Evolutionary conservation across 371 early-diverging fungal genomes (phyloP).

Genomic region (Agmasoma carcini): DNA sequence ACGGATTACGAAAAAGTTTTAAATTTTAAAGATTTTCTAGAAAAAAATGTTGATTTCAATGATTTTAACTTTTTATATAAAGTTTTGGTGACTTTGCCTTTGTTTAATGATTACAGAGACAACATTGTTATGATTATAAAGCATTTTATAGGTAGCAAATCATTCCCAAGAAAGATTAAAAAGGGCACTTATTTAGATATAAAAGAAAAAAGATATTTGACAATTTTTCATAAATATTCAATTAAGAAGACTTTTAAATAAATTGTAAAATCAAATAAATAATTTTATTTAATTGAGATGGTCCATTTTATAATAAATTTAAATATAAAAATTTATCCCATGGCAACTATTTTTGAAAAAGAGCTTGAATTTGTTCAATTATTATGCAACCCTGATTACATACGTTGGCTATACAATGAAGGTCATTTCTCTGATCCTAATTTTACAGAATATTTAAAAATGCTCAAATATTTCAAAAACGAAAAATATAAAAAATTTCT

Average conservation of each 20-base stretch:
- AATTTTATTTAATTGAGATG: background rate
- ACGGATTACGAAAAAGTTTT: background rate
- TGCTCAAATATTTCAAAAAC: conserved; percentile 48
- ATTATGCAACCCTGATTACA: conserved; percentile 53
- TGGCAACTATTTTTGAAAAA: conserved; percentile 35
- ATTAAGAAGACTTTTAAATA: background rate
- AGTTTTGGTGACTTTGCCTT: background rate
- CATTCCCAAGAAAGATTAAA: background rate
- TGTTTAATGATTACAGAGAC: conserved; percentile 1
- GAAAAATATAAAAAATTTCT: conserved; percentile 44
- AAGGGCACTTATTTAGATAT: no score
- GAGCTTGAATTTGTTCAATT: conserved; percentile 54
- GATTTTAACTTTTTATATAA: background rate
- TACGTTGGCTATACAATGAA: conserved; percentile 47
- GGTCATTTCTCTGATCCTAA: conserved; percentile 42
- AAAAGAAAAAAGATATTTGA: background rate
- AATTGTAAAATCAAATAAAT: background rate
- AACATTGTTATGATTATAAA: background rate
- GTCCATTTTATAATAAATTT: background rate
- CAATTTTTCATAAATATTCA: background rate
- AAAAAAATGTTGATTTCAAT: background rate
- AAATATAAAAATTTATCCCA: conserved; percentile 1
- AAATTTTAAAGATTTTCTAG: background rate
- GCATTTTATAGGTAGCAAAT: background rate
- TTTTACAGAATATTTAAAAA: conserved; percentile 46